Conservation (phyloP, 768 basidiomycete genomes). For the Jaapia argillacea region DNA sequence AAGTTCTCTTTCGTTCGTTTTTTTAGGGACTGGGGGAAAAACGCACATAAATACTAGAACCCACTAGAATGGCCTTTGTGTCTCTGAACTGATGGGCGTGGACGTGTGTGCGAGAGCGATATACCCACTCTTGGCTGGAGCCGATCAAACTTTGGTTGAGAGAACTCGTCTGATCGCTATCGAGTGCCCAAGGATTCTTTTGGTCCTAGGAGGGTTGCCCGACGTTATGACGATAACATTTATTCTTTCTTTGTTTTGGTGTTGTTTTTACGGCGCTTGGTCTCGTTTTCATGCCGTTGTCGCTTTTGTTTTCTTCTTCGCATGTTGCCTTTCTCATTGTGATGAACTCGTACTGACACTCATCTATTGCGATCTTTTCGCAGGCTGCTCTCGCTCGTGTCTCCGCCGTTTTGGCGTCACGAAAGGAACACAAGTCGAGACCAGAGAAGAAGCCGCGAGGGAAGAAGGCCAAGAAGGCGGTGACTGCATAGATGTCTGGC, state of each 20-base stretch:
- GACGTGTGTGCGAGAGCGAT: slow-evolving; percentile 91
- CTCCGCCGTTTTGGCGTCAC: slow-evolving; percentile 59
- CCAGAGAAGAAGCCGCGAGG: slow-evolving; percentile 67
- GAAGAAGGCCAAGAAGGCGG: slow-evolving; percentile 36
- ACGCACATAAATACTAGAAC: slow-evolving; percentile 86
- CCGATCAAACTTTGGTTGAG: slow-evolving; percentile 55
- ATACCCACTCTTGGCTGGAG: slow-evolving; percentile 34
- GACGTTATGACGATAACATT: slow-evolving; percentile 69
- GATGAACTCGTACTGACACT: slow-evolving; percentile 5
- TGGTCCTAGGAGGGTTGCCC: slow-evolving; percentile 42
- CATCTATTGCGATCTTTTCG: background rate
- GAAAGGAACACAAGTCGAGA: slow-evolving; percentile 58
- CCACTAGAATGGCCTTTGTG: slow-evolving; percentile 61
- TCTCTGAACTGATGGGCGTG: slow-evolving; percentile 82
- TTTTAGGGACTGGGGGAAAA: background rate
- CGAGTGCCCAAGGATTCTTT: slow-evolving; percentile 59
- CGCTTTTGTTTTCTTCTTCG: slow-evolving; percentile 1
- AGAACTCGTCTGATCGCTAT: slow-evolving; percentile 67
- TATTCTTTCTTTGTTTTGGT: slow-evolving; percentile 11
- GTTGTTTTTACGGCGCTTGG: slow-evolving; percentile 6
- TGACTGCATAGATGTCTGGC: background rate
- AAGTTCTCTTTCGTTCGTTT: slow-evolving; percentile 5
- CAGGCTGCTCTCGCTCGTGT: slow-evolving; percentile 72
- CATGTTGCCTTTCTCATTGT: background rate
- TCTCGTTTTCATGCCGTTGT: slow-evolving; percentile 19